These are phyloP conservation scores for Berberis vulgaris DNA, from an alignment of 164 flowering plant genomes.

Conservation along the genomic window DNA sequence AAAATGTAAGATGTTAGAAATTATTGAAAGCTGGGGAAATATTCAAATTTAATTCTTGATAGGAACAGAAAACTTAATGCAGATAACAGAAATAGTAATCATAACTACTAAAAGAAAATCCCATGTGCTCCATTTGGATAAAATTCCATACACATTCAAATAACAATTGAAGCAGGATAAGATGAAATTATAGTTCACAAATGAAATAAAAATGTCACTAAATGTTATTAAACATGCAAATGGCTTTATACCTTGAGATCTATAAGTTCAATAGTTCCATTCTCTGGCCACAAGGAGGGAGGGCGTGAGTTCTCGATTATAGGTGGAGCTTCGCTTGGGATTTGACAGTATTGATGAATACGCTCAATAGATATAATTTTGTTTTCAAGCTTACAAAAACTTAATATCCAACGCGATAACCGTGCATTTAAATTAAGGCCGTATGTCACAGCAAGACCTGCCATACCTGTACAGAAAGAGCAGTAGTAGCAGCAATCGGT, in stretches of 20 bases:
- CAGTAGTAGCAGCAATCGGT: background rate
- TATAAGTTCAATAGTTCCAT: conserved; percentile 67
- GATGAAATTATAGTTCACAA: too few relatives aligned
- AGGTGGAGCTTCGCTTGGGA: conserved; percentile 82
- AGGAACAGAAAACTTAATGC: too few relatives aligned
- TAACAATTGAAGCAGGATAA: too few relatives aligned
- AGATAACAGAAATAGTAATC: too few relatives aligned
- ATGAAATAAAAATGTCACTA: too few relatives aligned
- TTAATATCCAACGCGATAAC: conserved; percentile 90
- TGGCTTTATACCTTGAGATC: conserved; percentile 60
- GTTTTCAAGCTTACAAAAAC: conserved; percentile 98
- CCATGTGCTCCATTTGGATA: too few relatives aligned
- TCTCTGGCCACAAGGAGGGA: conserved; percentile 80
- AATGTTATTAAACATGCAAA: background rate
- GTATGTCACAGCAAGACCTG: conserved; percentile 96
- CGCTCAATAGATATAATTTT: conserved; percentile 96
- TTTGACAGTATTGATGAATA: conserved; percentile 79
- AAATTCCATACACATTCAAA: too few relatives aligned
- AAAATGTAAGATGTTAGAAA: too few relatives aligned
- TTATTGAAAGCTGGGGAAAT: too few relatives aligned
- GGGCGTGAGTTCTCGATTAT: conserved; percentile 72
- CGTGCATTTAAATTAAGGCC: conserved; percentile 96
- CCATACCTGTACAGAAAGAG: conserved; percentile 59
- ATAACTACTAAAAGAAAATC: too few relatives aligned
- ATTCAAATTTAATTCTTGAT: too few relatives aligned